Base-by-base conservation (phyloP, 257 asterid species). In the Paraleonurus japonicus region DNA sequence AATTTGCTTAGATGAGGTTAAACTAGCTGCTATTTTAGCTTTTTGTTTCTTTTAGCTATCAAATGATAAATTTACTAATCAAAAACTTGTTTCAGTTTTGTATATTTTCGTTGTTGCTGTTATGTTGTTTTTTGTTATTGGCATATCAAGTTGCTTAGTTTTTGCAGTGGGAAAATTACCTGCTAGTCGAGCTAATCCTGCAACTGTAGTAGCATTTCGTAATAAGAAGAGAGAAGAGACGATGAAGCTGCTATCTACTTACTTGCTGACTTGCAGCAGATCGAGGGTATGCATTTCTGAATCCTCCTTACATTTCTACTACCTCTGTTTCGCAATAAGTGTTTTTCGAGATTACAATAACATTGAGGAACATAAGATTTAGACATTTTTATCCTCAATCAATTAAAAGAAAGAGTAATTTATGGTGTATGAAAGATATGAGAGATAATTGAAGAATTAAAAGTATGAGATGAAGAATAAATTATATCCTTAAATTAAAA, bases 111-210 rank as follows among this genome's bases (percentile, higher is more conserved):
- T 13, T 13, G 4, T 66, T 15, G 9, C 12, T 54, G 12, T 19
- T 16, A 4, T 55, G 27, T 10, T 13, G 26, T 4, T 39, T 12
- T 47, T 61, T 53, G 22, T 66, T 43, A 24, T 67, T 7, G 28
- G 20, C 65, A 15, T 61, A 68, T 69, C 19, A 43, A 41, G 58
- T 77, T 59, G 64, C 72, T 78, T 43, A 32, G 72, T 23, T 80
- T 26, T 32, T 74, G 87, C 88, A 92, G 98, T 90, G 87, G 96
- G 97, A 2, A 90, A 76, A 81, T 63, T 92, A 33, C 98, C 97
- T 20, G 95, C 91, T 69, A 83, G 85, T 73, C 88, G 72, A 78
- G 98, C 96, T 48, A 87, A 82, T 85, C 82, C 90, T 17, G 85
- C 69, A 75, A 84, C 65, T 70, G 86, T 88, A 33, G 77, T 81